Evolutionary conservation across 1,284 basidiomycete genomes (phyloP).

Genomic region (Rhodotorula sp.): DNA sequence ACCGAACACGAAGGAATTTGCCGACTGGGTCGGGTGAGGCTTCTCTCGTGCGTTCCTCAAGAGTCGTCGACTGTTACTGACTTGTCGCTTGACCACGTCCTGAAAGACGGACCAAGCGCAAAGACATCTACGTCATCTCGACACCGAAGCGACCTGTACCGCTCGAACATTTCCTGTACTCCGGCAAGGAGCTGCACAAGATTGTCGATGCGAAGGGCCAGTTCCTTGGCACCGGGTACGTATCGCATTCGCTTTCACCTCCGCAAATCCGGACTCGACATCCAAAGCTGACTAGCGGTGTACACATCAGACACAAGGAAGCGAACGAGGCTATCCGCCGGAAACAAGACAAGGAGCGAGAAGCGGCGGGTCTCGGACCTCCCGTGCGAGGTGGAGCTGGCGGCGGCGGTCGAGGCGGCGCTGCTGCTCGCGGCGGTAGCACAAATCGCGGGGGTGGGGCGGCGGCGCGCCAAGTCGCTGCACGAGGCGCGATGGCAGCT

Average conservation of each 20-base stretch:
- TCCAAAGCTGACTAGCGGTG: background rate
- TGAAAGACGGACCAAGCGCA: slow-evolving; percentile 91
- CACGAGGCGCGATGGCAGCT: slow-evolving; percentile 36
- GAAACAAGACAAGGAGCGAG: slow-evolving; percentile 96
- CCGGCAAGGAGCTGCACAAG: slow-evolving; percentile 85
- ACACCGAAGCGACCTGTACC: slow-evolving; percentile 96
- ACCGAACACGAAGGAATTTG: slow-evolving; percentile 97
- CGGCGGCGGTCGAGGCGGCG: slow-evolving; percentile 58
- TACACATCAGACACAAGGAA: slow-evolving; percentile 68
- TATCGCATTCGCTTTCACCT: background rate
- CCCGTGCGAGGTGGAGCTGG: slow-evolving; percentile 66
- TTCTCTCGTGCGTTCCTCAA: background rate
- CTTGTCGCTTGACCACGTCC: background rate
- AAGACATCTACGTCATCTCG: slow-evolving; percentile 98
- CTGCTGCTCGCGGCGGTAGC: slow-evolving; percentile 56
- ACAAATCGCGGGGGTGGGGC: slow-evolving; percentile 46
- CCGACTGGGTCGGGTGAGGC: slow-evolving; percentile 97
- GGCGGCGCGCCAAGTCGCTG: slow-evolving; percentile 34
- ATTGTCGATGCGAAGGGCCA: slow-evolving; percentile 82
- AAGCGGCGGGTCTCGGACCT: slow-evolving; percentile 75
- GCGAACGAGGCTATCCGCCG: slow-evolving; percentile 82
- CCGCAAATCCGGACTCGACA: slow-evolving; percentile 11
- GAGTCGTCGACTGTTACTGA: background rate
- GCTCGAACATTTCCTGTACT: slow-evolving; percentile 94
- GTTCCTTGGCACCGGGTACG: slow-evolving; percentile 72